A percentile compares a stretch with the other conserved stretches of the same genome.
Evolutionary conservation across 1,284 basidiomycete genomes (phyloP).

Genomic region (Puccinia novopanici): DNA sequence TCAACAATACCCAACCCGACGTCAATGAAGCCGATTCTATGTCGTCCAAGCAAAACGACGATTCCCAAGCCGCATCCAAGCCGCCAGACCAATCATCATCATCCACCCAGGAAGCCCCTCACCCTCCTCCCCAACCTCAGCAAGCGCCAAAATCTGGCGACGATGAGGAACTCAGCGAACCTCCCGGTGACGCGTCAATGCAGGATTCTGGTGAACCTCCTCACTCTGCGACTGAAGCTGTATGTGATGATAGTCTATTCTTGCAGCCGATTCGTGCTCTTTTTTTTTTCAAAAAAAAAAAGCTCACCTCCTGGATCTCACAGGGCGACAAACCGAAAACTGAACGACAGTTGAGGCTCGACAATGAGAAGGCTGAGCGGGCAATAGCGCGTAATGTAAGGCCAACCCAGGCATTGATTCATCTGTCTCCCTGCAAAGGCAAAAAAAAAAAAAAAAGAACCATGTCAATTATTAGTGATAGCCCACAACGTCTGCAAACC

Average conservation of each 20-base stretch:
- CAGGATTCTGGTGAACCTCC: not conserved
- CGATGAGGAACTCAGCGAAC: slow-evolving; percentile 15
- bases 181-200: not conserved
- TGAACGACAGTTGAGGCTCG: too few relatives aligned
- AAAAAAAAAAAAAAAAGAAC: not conserved
- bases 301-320: too few relatives aligned
- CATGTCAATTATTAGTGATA: not conserved
- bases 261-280: not conserved
- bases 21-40: not conserved
- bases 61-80: not conserved
- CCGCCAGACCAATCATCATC: not conserved
- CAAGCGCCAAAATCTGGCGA: not conserved
- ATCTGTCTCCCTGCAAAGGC: not conserved
- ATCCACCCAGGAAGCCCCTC: not conserved
- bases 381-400: too few relatives aligned
- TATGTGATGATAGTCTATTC: not conserved
- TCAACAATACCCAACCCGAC: slow-evolving; percentile 1
- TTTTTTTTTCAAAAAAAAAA: not conserved
- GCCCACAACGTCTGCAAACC: not conserved
- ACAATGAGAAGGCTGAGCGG: too few relatives aligned
- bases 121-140: not conserved
- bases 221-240: not conserved
- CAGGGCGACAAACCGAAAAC: too few relatives aligned
- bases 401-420: too few relatives aligned
- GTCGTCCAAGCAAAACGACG: not conserved